phyloP scores from a whole-genome alignment of 257 asterid species.

The Penstemon barbatus region DNA sequence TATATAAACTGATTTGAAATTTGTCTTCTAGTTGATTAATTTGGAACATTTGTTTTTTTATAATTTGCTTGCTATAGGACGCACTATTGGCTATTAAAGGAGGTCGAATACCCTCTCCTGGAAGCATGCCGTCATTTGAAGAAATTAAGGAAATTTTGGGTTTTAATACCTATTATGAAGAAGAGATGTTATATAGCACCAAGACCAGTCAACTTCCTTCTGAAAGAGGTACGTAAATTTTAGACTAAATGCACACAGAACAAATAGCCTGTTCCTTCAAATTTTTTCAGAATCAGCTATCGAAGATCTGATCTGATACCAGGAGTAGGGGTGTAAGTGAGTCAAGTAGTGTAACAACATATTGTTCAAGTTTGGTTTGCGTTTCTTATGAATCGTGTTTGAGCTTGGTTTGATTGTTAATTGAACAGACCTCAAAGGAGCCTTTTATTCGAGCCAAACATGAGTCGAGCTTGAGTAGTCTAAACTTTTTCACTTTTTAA shows the following conservation, averaged over 20 bases:
- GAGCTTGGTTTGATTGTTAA: no score
- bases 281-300: constrained; percentile 5
- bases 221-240: constrained; percentile 48
- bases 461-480: no score
- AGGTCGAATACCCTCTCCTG: constrained; percentile 89
- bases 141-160: constrained; percentile 89
- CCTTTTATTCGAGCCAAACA: no score
- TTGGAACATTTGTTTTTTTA: background rate
- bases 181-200: constrained; percentile 61
- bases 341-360: no score
- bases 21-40: background rate
- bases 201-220: constrained; percentile 38
- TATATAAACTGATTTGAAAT: background rate
- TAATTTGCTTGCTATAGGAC: constrained; percentile 50
- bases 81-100: constrained; percentile 82
- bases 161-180: constrained; percentile 74
- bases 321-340: no score
- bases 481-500: no score
- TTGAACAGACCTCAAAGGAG: no score
- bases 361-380: no score
- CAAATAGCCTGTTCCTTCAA: background rate
- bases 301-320: background rate
- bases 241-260: background rate
- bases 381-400: no score
- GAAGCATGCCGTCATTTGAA: constrained; percentile 91